A percentile compares a stretch with the other conserved stretches of the same genome.
phyloP scores from a whole-genome alignment of 2,329 filamentous ascomycete species.

The Fusarium tjaetaba region DNA sequence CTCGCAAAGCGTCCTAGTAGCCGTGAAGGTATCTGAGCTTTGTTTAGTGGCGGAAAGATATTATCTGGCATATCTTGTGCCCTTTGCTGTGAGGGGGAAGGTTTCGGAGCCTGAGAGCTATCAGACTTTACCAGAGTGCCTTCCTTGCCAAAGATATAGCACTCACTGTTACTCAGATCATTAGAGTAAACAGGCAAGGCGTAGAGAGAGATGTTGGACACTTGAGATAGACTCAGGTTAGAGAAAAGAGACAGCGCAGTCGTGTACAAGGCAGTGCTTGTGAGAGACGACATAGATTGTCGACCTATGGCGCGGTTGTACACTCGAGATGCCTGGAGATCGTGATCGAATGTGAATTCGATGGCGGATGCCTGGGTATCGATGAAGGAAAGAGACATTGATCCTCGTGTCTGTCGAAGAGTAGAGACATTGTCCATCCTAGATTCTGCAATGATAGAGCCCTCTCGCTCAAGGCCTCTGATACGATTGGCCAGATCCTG shows the following conservation, averaged over 20 bases:
- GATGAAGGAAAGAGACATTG: not conserved
- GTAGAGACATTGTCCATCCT: not conserved
- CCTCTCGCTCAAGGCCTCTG: not conserved
- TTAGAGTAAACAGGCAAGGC: not conserved
- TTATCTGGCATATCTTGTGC: accelerated
- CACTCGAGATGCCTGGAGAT: not conserved
- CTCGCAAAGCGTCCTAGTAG: not conserved
- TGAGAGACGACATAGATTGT: not conserved
- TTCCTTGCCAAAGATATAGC: not conserved
- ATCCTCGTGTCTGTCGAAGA: not conserved
- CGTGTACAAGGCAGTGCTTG: not conserved
- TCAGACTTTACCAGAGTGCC: not conserved
- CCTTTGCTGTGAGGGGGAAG: not conserved
- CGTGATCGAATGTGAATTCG: not conserved
- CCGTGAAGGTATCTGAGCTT: accelerated
- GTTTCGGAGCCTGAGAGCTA: not conserved
- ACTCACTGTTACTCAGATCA: not conserved
- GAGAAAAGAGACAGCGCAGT: not conserved
- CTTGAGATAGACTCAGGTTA: not conserved
- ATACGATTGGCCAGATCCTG: not conserved
- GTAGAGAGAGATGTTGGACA: not conserved
- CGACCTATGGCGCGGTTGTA: not conserved
- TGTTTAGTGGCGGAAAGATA: accelerated
- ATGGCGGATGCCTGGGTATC: not conserved
- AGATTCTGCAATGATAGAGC: not conserved